Evolutionary conservation across 345 rosid genomes (phyloP), one percentile per base, ranked within the genome.

Genomic region (Stellera chamaejasme): DNA sequence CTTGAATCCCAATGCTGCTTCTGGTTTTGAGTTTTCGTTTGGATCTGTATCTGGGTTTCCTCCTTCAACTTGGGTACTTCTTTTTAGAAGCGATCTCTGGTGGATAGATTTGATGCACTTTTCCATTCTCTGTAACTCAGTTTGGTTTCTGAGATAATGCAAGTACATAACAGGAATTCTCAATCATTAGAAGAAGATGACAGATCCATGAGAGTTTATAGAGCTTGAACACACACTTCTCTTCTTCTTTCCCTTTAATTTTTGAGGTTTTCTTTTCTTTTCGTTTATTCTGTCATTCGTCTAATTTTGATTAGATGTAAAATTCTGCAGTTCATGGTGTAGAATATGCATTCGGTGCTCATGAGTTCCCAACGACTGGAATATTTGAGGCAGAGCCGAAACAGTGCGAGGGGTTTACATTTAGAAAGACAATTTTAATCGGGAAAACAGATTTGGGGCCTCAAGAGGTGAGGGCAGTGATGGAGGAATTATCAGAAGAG

Each of bases 321-420:
- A 19, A 19, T 19, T 16, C 0, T 79, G 70, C 75, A 94, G 99
- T 90, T 76, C 87, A 94, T 67, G 97, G 88, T 9, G 67, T 87
- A 48, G 99, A 93, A 77, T 90, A 90, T 72, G 97, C 99, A 4
- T 93, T 74, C 59, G 99, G 99, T 59, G 97, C 99, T 58, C 99
- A 94, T 49, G 97, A 94, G 62, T 83, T 77, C 68, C 82, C 95
- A 43, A 79, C 97, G 5, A 94, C 92, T 1, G 99, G 99, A 8
- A 94, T 94, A 23, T 94, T 90, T 46, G 99, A 94, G 69, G 96
- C 80, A 5, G 87, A 85, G 48, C 99, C 99, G 4, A 94, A 79
- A 56, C 90, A 85, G 50, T 87, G 97, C 7, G 97, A 89, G 6
- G 99, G 95, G 2, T 94, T 90, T 63, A 80, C 80, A 16, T 93